phyloP scores from a whole-genome alignment of 2,329 filamentous ascomycete species.

The Dothidotthia symphoricarpi region DNA sequence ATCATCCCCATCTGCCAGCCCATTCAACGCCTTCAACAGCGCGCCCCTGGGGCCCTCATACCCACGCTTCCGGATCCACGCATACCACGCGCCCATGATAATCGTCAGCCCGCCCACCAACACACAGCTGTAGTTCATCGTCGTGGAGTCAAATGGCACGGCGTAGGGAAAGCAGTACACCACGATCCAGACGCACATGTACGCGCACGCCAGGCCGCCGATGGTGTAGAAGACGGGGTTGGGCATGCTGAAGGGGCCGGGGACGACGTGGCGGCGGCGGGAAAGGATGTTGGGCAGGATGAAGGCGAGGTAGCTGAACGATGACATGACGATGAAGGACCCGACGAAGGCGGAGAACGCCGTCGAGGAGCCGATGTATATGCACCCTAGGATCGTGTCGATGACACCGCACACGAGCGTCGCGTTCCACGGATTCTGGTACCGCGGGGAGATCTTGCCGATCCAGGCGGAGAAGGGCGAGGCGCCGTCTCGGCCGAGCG shows the following conservation, averaged over 20 bases:
- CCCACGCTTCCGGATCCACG: constrained; percentile 39
- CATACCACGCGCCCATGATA: constrained; percentile 48
- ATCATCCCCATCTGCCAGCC: constrained; percentile 11
- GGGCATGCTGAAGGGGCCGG: constrained; percentile 59
- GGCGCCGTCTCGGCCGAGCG: constrained; percentile 58
- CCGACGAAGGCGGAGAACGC: constrained; percentile 68
- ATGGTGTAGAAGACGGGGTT: constrained; percentile 45
- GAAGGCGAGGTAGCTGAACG: constrained; percentile 61
- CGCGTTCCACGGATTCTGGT: constrained; percentile 56
- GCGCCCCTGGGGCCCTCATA: constrained; percentile 41
- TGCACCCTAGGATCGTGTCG: constrained; percentile 59
- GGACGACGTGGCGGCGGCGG: constrained; percentile 45
- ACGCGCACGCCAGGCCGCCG: constrained; percentile 54
- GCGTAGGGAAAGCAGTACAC: constrained; percentile 61
- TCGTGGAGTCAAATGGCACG: constrained; percentile 46
- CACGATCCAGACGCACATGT: constrained; percentile 61
- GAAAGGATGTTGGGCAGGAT: constrained; percentile 54
- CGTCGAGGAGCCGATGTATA: constrained; percentile 65
- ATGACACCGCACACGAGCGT: constrained; percentile 52
- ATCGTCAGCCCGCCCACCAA: constrained; percentile 55
- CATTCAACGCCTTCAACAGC: constrained; percentile 22
- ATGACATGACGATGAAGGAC: constrained; percentile 56
- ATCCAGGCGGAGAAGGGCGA: constrained; percentile 54
- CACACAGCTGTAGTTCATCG: constrained; percentile 57
- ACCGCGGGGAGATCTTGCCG: constrained; percentile 47